A percentile compares a stretch with the other conserved stretches of the same genome.
These are phyloP conservation scores for Botrytis galanthina DNA, from an alignment of 2,329 filamentous ascomycete species.

Conservation along the genomic window DNA sequence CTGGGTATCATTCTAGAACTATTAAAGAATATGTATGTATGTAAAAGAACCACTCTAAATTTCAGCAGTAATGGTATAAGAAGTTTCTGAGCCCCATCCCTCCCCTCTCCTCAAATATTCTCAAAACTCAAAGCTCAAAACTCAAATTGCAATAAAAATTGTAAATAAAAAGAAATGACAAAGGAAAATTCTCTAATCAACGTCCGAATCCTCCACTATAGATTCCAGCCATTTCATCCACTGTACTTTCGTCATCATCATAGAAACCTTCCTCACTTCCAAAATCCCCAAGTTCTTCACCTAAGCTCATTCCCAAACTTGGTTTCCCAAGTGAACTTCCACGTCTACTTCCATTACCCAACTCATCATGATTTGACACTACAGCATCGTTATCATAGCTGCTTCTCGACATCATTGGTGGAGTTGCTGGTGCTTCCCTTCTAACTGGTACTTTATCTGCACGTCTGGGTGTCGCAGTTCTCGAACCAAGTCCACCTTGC, in stretches of 20 bases:
- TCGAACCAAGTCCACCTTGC: conserved; percentile 37
- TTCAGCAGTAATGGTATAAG: neutral
- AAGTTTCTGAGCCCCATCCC: neutral
- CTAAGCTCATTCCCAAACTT: conserved; percentile 10
- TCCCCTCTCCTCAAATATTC: neutral
- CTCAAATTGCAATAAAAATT: conserved; percentile 2
- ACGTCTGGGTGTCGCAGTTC: conserved; percentile 38
- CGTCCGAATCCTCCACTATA: conserved; percentile 21
- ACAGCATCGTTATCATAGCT: conserved; percentile 62
- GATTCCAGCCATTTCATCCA: conserved; percentile 23
- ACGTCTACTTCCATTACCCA: conserved; percentile 36
- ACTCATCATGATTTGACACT: conserved; percentile 41
- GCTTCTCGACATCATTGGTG: conserved; percentile 58
- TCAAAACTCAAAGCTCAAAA: neutral
- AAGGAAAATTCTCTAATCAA: neutral
- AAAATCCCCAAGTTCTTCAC: conserved; percentile 17
- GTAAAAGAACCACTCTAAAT: conserved; percentile 3
- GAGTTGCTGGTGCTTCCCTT: conserved; percentile 46
- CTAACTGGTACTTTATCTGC: conserved; percentile 44
- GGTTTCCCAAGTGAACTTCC: conserved; percentile 2
- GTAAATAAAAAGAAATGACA: neutral
- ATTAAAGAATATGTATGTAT: conserved; percentile 15
- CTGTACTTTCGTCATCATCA: conserved; percentile 38
- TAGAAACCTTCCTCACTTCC: conserved; percentile 39
- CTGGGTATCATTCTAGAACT: conserved; percentile 21